Evolutionary conservation across 1,139 yeast species (phyloP).

Genomic region (Suhomyces coccinellae): DNA sequence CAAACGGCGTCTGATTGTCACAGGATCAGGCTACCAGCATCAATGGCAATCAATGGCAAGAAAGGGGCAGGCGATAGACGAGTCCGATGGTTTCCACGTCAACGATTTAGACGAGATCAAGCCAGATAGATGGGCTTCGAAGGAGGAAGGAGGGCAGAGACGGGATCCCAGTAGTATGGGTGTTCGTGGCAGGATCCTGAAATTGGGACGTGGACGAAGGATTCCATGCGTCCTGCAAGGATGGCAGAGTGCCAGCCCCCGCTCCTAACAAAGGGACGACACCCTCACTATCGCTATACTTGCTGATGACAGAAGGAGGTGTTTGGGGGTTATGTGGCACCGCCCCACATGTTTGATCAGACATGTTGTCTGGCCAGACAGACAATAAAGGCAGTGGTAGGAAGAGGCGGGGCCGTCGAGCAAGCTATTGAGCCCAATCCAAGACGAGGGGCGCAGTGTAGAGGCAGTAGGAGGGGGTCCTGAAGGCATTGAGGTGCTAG

Average conservation of each 20-base stretch:
- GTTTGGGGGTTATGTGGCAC: too few relatives aligned
- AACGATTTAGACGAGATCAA: neutral
- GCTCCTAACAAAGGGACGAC: neutral
- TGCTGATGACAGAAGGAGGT: neutral
- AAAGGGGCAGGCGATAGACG: too few relatives aligned
- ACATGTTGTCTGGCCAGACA: neutral
- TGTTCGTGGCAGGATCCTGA: neutral
- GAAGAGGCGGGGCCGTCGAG: too few relatives aligned
- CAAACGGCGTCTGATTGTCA: too few relatives aligned
- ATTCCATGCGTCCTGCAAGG: neutral
- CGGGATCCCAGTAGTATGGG: conserved; percentile 1
- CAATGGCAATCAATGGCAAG: too few relatives aligned
- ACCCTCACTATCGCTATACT: conserved; percentile 5
- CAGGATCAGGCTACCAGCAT: too few relatives aligned
- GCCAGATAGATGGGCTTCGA: neutral
- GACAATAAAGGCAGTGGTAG: neutral
- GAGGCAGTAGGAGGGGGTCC: too few relatives aligned
- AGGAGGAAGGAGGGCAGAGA: neutral
- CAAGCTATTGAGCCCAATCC: too few relatives aligned
- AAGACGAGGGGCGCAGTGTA: too few relatives aligned
- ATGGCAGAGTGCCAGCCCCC: neutral
- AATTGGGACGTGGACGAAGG: neutral
- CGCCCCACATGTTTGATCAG: too few relatives aligned
- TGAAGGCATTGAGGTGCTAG: too few relatives aligned
- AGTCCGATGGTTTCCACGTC: neutral